phyloP scores from a whole-genome alignment of 371 early-diverging fungal species.

The Apophysomyces elegans region DNA sequence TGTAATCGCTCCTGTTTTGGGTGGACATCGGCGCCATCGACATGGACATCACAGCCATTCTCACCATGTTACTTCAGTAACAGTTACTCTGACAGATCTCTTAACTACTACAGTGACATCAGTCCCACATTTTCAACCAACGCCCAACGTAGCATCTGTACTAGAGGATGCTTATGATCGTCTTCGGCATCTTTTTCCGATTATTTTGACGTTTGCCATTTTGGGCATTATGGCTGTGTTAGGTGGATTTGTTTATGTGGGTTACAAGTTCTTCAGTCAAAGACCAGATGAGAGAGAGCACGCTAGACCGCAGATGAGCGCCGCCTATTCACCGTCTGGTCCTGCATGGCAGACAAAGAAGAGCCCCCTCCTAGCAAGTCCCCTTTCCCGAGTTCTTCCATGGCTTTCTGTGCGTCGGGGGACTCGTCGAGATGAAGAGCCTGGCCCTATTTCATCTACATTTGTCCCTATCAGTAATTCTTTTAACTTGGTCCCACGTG shows the following conservation, averaged over 20 bases:
- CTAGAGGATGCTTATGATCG: slow-evolving; percentile 2
- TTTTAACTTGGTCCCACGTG: slow-evolving; percentile 41
- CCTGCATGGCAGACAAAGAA: background rate
- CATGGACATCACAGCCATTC: background rate
- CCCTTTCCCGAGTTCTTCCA: slow-evolving; percentile 20
- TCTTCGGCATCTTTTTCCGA: slow-evolving; percentile 27
- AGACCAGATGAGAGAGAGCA: background rate
- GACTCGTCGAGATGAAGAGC: background rate
- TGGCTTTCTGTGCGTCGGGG: slow-evolving; percentile 19
- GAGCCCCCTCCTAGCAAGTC: slow-evolving; percentile 8
- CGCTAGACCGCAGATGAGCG: background rate
- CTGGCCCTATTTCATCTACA: slow-evolving; percentile 25
- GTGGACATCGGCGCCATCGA: background rate
- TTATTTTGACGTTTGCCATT: slow-evolving; percentile 40
- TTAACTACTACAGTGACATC: background rate
- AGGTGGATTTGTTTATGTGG: slow-evolving; percentile 26
- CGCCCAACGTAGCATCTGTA: background rate
- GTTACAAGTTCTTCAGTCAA: slow-evolving; percentile 28
- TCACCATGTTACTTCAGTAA: background rate
- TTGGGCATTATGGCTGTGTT: slow-evolving; percentile 34
- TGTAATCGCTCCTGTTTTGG: background rate
- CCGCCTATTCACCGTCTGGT: background rate
- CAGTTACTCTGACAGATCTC: background rate
- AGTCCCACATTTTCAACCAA: background rate
- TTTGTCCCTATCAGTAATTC: slow-evolving; percentile 37